Base-by-base conservation (phyloP, 306 rosid species). In the Malus sieversii region DNA sequence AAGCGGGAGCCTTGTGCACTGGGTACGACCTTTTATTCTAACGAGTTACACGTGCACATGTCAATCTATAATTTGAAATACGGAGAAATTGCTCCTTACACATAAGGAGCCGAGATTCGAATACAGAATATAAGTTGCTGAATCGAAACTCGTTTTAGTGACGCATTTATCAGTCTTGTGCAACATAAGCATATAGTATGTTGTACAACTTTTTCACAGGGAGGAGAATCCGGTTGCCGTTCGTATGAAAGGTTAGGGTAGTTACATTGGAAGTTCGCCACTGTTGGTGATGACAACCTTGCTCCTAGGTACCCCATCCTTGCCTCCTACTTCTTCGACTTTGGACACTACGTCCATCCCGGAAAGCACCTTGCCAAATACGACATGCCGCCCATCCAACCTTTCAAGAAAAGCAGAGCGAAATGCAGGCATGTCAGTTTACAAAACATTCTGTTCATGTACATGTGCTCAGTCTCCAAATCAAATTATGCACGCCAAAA, bases 331-430 rank as follows among this genome's bases (percentile, higher is more conserved):
- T n/a, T 71, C 83, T 75, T 83, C 91, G 4, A 85, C 84, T 86
- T 75, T 88, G 84, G 64, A 75, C n/a, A 83, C 84, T 20, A 83
- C 72, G 19, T 88, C 89, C 88, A 88, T 83, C 12, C 91, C 91
- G 8, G 84, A 83, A 69, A 85, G 48, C 62, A 85, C 89, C 80
- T 83, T 83, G 60, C 91, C 89, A 55, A 88, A 85, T 4, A 88
- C 89, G 16, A 88, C 91, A 69, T 93, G 98, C 67, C 55, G 95
- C 18, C 98, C 96, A 57, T 93, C 98, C 90, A 90, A 79, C 96
- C 96, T 90, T 74, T n/a, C 71, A 61, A 35, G 25, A 79, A 51
- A 72, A 65, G 20, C 25, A 79, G 5, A 79, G 78, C 57, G 67
- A 81, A 76, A 78, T 70, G 60, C 40, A 77, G 58, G 70, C 70